Base-by-base conservation (phyloP, 192 early-diverging fungal genomes). In the Coemansia sp. region DNA sequence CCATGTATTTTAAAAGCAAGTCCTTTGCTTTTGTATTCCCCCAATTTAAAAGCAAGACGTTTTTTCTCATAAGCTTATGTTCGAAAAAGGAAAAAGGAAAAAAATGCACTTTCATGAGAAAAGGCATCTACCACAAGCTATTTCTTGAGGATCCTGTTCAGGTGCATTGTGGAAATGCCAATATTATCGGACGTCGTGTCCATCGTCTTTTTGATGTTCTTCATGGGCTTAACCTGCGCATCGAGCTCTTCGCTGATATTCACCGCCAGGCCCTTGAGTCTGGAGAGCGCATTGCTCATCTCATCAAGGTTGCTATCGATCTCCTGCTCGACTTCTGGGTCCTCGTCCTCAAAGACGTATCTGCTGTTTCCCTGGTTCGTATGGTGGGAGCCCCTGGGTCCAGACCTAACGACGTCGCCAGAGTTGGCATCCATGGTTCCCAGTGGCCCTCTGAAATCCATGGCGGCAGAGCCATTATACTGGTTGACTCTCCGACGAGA, bases 321-420 rank as follows among this genome's bases (percentile, higher is more conserved):
- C 60, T 90, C 87, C 30, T 86, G 60, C 72, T 91, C 90, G 7
- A 85, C 34, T 11, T 60, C 71, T 58, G 87, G 78, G 69, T 91
- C 90, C 62, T 90, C 88, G 35, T 82, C 87, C 51, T 91, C 90
- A 53, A 90, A 85, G 36, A 78, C 84, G 65, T 90, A 88, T 42
- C 81, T 72, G 7, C 81, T 72, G 7, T 74, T 71, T 60, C 87
- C 83, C 59, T 87, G 84, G 4, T 74, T 52, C 72, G 28, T 51
- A 19, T 61, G 54, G 61, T 4, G 71, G 67, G 27, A 25, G 14
- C 14, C 27, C 19, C 68, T 63, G 14, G 72, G 20, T n/a, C 30
- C 39, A 28, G 58, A 48, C 52, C 60, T 53, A 10, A 78, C 71
- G 35, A 86, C 75, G 23, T 81, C 70, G 55, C 83, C 80, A 45